Evolutionary conservation across 805 yeast species (phyloP).

Genomic region (Diddensiella santjacobensis): DNA sequence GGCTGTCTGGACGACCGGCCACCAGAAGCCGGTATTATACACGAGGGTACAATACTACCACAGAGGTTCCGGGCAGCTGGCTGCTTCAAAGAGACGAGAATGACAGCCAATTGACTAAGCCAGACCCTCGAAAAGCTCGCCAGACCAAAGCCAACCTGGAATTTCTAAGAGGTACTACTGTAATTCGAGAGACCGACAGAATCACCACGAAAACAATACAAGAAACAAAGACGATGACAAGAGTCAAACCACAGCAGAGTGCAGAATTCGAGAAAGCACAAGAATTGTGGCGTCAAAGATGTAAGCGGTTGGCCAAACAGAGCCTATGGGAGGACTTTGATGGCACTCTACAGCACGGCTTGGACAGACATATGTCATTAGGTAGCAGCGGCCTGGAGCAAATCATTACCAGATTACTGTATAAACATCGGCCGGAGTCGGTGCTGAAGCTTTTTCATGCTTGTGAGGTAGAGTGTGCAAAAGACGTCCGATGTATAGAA

Average conservation of each 20-base stretch:
- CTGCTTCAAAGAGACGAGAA: background rate
- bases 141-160: background rate
- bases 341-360: slow-evolving; percentile 5
- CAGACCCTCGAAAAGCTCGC: background rate
- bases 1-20: no score
- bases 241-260: background rate
- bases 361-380: background rate
- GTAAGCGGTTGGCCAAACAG: slow-evolving; percentile 1
- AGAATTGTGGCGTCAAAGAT: slow-evolving; percentile 5
- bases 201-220: background rate
- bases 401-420: slow-evolving; percentile 8
- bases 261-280: background rate
- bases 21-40: no score
- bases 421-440: slow-evolving; percentile 7
- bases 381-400: slow-evolving; percentile 3
- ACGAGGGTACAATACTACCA: background rate
- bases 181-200: no score
- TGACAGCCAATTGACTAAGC: background rate
- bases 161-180: background rate
- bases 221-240: no score
- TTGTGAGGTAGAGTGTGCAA: slow-evolving; percentile 8
- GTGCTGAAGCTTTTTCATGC: slow-evolving; percentile 13
- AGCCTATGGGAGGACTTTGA: slow-evolving; percentile 9
- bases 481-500: slow-evolving; percentile 11
- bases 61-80: background rate